Conservation (phyloP, 2,329 filamentous ascomycete species). For the Botryosphaeria dothidea region DNA sequence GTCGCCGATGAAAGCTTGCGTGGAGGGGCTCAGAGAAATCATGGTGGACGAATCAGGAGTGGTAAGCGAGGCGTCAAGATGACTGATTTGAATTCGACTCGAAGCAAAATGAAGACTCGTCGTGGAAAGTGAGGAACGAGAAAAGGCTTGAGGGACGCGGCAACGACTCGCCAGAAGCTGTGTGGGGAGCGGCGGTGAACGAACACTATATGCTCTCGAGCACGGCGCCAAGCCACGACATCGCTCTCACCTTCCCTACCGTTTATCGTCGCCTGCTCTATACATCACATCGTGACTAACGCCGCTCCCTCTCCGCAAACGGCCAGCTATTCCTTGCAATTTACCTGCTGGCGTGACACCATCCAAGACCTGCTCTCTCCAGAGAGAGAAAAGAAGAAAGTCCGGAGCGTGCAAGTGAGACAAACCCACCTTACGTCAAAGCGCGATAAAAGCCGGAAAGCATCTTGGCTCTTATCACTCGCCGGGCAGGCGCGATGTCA, state of each 20-base stretch:
- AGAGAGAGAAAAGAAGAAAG: background rate
- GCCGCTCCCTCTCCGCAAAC: background rate
- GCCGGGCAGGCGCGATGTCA: background rate
- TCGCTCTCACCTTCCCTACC: background rate
- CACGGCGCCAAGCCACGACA: background rate
- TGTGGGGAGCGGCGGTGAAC: background rate
- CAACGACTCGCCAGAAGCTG: background rate
- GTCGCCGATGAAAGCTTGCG: background rate
- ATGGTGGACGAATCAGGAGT: background rate
- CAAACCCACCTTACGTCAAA: background rate
- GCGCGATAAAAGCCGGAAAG: background rate
- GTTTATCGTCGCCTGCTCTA: background rate
- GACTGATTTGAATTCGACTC: background rate
- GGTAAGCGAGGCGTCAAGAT: no score
- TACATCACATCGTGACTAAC: background rate
- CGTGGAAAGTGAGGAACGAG: no score
- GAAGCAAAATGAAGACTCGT: no score
- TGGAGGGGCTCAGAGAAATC: background rate
- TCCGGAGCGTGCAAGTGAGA: background rate
- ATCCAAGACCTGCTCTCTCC: background rate
- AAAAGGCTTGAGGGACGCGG: no score
- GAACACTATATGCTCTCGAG: background rate
- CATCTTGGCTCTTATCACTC: background rate
- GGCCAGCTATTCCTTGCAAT: background rate
- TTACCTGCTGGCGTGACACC: no score